phyloP scores from a whole-genome alignment of 352 stramenopile genomes.

The Pseudoperonospora humuli region DNA sequence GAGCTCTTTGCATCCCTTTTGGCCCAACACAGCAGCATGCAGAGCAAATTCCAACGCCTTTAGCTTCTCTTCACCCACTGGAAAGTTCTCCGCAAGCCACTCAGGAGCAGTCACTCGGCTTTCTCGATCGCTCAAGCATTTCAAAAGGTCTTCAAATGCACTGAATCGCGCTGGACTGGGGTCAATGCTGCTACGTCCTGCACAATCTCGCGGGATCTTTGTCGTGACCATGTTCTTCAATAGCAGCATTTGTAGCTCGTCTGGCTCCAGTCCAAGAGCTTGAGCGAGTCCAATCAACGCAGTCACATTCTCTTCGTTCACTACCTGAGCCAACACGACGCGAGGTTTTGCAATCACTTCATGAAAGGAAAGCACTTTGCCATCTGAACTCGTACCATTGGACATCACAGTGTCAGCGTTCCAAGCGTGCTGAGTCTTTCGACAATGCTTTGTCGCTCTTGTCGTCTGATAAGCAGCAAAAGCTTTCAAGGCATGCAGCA shows the following conservation, averaged over 20 bases:
- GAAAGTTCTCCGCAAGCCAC: conserved; percentile 46
- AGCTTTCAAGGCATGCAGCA: conserved; percentile 45
- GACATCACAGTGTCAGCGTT: not conserved
- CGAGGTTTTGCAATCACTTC: conserved; percentile 50
- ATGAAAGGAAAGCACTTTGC: conserved; percentile 47
- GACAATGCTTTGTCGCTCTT: not conserved
- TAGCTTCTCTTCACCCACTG: conserved; percentile 31
- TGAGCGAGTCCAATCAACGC: conserved; percentile 36
- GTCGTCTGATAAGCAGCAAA: conserved; percentile 15
- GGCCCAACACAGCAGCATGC: conserved; percentile 6
- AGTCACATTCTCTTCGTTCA: conserved; percentile 44
- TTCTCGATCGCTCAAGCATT: conserved; percentile 29
- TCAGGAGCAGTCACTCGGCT: conserved; percentile 41
- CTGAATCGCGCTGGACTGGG: conserved; percentile 11
- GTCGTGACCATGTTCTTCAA: conserved; percentile 58
- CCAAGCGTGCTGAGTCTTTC: not conserved
- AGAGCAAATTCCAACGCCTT: conserved; percentile 42
- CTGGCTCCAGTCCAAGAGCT: conserved; percentile 49
- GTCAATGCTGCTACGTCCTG: not conserved
- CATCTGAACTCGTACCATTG: not conserved
- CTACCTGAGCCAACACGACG: conserved; percentile 38
- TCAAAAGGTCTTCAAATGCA: conserved; percentile 26
- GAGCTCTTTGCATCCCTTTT: conserved; percentile 1
- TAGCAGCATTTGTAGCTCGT: conserved; percentile 69
- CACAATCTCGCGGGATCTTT: conserved; percentile 5